A percentile compares a stretch with the other conserved stretches of the same genome.
Conservation (phyloP, 441 rosid genomes). For the Adansonia madagascariensis region DNA sequence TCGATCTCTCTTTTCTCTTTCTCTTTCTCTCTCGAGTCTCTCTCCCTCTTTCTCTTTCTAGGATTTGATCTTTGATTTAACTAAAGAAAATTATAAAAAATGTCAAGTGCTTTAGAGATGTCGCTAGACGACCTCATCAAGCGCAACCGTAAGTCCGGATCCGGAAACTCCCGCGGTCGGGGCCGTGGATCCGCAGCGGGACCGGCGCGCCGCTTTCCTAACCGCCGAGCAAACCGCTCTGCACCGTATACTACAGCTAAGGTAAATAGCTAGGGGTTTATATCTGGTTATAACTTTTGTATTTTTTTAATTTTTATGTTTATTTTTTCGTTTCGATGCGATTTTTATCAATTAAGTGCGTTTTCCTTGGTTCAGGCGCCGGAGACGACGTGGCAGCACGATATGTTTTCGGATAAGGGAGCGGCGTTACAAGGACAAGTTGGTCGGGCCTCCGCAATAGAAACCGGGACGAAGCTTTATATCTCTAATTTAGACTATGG, state of each 20-base stretch:
- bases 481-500: conserved; percentile 89
- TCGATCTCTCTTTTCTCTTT: background rate
- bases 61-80: conserved; percentile 1
- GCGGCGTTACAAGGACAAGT: conserved; percentile 45
- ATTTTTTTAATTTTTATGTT: background rate
- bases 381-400: conserved; percentile 86
- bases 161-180: conserved; percentile 56
- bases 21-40: background rate
- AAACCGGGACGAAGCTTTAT: conserved; percentile 93
- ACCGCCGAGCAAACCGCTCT: conserved; percentile 59
- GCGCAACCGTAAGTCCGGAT: conserved; percentile 66
- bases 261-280: conserved; percentile 37
- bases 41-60: conserved; percentile 17
- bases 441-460: conserved; percentile 62
- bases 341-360: conserved; percentile 18
- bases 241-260: conserved; percentile 69
- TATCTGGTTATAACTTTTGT: conserved; percentile 5
- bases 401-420: conserved; percentile 68
- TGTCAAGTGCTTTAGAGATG: conserved; percentile 90
- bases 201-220: conserved; percentile 72
- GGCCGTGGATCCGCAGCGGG: conserved; percentile 74
- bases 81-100: conserved; percentile 25
- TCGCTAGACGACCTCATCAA: conserved; percentile 94
- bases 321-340: background rate
- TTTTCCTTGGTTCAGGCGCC: conserved; percentile 60